Conservation (phyloP, 805 yeast species). For the Phaffomyces antillensis region DNA sequence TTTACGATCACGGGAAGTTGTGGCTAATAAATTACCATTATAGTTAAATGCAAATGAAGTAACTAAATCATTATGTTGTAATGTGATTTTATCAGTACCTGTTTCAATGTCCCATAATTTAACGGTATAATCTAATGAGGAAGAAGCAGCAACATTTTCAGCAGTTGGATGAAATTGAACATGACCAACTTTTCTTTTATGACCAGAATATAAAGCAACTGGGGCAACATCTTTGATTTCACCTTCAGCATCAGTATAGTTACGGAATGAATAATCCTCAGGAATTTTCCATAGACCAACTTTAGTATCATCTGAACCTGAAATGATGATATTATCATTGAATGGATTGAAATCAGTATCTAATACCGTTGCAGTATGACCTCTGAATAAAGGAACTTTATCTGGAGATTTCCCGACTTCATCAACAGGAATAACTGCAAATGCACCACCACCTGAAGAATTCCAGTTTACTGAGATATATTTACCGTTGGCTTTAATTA, state of each 20-base stretch:
- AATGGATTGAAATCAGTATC: constrained; percentile 97
- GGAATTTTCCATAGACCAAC: constrained; percentile 88
- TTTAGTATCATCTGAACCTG: constrained; percentile 77
- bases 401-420: constrained; percentile 95
- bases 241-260: constrained; percentile 47
- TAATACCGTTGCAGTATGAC: constrained; percentile 90
- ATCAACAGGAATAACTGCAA: constrained; percentile 80
- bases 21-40: constrained; percentile 81
- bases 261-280: constrained; percentile 63
- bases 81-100: constrained; percentile 61
- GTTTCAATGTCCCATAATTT: constrained; percentile 85
- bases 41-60: constrained; percentile 90
- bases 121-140: constrained; percentile 85
- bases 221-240: constrained; percentile 68
- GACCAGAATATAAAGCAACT: constrained; percentile 67
- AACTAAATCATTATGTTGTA: constrained; percentile 84
- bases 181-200: constrained; percentile 89
- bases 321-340: constrained; percentile 63
- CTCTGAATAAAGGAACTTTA: constrained; percentile 85
- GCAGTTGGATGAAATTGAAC: constrained; percentile 87
- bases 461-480: constrained; percentile 87
- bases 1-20: constrained; percentile 85
- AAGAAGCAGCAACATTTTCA: constrained; percentile 76
- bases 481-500: constrained; percentile 81
- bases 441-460: constrained; percentile 95